phyloP scores from a whole-genome alignment of 2,329 filamentous ascomycete genomes.

The Alternaria arborescens region DNA sequence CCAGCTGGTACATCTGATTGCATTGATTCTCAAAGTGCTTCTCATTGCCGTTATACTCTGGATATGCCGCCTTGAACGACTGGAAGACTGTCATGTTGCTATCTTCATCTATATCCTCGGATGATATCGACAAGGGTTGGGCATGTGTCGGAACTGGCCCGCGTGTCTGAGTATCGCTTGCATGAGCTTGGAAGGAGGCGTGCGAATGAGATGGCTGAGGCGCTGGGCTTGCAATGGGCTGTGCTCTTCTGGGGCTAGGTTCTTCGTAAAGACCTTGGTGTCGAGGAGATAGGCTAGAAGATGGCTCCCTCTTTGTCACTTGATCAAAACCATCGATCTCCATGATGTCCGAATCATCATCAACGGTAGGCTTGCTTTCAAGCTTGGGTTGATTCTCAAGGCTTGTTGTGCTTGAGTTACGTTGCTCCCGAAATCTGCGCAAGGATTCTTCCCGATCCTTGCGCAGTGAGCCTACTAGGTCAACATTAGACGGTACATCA shows the following conservation, averaged over 20 bases:
- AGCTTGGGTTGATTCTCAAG: constrained; percentile 16
- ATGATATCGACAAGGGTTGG: neutral
- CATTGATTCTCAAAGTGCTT: constrained; percentile 47
- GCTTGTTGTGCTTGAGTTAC: constrained; percentile 22
- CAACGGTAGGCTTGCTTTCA: neutral
- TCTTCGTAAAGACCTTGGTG: constrained; percentile 31
- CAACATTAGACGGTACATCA: constrained; percentile 1
- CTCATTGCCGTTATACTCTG: constrained; percentile 44
- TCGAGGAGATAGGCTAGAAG: constrained; percentile 26
- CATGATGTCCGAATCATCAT: constrained; percentile 16
- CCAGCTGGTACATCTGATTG: constrained; percentile 37
- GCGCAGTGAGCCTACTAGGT: constrained; percentile 13
- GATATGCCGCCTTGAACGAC: constrained; percentile 45
- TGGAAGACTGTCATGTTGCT: constrained; percentile 26
- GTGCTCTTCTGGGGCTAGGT: constrained; percentile 13
- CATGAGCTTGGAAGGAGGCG: neutral
- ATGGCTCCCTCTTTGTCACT: neutral
- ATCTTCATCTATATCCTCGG: neutral
- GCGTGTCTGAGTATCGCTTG: neutral
- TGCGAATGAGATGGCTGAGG: neutral
- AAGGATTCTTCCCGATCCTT: constrained; percentile 24
- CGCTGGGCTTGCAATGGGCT: neutral
- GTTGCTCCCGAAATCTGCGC: constrained; percentile 22
- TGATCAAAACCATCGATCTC: constrained; percentile 7
- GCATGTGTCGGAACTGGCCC: neutral